Evolutionary conservation across 2,329 filamentous ascomycete species (phyloP).

Genomic region (Claviceps sp.): DNA sequence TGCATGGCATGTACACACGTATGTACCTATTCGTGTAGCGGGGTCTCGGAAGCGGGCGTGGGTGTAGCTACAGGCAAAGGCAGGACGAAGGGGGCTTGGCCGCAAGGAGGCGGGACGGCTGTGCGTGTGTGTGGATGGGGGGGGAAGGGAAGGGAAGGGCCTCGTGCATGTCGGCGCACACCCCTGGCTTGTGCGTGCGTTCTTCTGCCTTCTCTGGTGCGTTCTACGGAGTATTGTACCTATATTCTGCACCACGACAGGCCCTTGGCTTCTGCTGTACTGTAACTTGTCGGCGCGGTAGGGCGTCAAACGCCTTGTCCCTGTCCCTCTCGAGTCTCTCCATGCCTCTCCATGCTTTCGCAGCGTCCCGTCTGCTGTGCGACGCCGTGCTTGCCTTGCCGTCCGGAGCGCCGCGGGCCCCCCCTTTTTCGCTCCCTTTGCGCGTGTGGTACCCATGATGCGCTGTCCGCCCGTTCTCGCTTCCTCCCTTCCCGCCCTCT

Average conservation of each 20-base stretch:
- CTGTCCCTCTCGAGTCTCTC: neutral
- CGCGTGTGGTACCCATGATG: neutral
- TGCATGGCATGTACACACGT: neutral
- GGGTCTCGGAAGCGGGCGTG: neutral
- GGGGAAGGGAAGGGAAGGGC: neutral
- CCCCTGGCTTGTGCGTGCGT: neutral
- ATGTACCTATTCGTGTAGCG: neutral
- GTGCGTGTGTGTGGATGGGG: neutral
- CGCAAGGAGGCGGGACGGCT: neutral
- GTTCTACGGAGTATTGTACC: neutral
- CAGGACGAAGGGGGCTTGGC: neutral
- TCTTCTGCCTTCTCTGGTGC: neutral
- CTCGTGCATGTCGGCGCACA: neutral
- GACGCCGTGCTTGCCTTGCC: neutral
- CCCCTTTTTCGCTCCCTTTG: neutral
- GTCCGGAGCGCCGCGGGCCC: neutral
- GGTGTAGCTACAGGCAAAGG: neutral
- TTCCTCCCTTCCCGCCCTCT: slow-evolving; percentile 4
- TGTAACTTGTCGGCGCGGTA: neutral
- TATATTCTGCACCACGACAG: neutral
- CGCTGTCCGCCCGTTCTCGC: slow-evolving; percentile 2
- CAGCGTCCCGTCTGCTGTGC: slow-evolving; percentile 1
- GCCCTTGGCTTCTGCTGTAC: neutral
- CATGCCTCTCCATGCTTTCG: neutral
- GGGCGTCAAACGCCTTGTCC: neutral